These are phyloP conservation scores for Tylopilus sp. DNA, from an alignment of 1,284 basidiomycete genomes.

Conservation along the genomic window DNA sequence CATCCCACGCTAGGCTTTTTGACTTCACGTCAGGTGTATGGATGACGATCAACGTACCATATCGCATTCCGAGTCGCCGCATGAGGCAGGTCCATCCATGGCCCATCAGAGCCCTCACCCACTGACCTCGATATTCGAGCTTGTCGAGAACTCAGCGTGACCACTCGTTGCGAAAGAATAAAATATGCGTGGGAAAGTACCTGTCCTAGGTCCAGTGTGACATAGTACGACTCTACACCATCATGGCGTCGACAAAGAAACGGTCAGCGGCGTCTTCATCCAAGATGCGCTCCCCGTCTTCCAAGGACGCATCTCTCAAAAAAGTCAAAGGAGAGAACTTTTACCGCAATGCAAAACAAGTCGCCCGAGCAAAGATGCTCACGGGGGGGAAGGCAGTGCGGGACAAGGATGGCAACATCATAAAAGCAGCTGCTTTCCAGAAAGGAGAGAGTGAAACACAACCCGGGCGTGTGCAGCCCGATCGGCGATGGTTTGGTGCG, in stretches of 20 bases:
- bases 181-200: slow-evolving; percentile 16
- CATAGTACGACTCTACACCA: slow-evolving; percentile 1
- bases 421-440: slow-evolving; percentile 90
- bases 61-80: no score
- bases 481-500: slow-evolving; percentile 93
- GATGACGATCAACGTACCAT: no score
- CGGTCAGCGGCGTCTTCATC: slow-evolving; percentile 34
- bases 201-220: background rate
- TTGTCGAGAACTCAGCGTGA: no score
- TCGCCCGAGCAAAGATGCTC: slow-evolving; percentile 82
- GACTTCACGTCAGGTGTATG: no score
- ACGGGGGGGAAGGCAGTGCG: slow-evolving; percentile 86
- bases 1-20: no score
- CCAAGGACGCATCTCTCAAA: slow-evolving; percentile 54
- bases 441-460: slow-evolving; percentile 85
- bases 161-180: no score
- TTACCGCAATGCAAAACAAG: slow-evolving; percentile 88
- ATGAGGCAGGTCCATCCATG: no score
- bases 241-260: slow-evolving; percentile 59
- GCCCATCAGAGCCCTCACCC: no score
- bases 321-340: slow-evolving; percentile 90
- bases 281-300: slow-evolving; percentile 54
- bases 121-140: no score
- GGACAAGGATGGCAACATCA: slow-evolving; percentile 86
- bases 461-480: slow-evolving; percentile 87